Evolutionary conservation across 1,284 basidiomycete genomes (phyloP).

Genomic region (Pseudomicrostroma phylloplanum): DNA sequence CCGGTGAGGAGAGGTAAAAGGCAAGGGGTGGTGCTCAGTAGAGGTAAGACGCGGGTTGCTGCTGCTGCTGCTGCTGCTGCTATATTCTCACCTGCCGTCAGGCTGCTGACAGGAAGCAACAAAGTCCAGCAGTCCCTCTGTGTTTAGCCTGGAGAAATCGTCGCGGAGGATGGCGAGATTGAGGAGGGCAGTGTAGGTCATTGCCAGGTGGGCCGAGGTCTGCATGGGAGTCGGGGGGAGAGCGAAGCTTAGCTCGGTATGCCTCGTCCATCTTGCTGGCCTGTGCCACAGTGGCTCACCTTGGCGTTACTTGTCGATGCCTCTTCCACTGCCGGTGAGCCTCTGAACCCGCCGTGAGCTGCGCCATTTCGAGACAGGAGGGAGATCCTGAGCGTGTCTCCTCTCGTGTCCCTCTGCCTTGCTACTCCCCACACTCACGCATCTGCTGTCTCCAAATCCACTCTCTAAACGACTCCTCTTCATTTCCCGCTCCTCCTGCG

Average conservation of each 20-base stretch:
- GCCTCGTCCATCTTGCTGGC: too few species aligned
- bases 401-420: background rate
- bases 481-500: slow-evolving; percentile 15
- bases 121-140: slow-evolving; percentile 16
- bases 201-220: slow-evolving; percentile 23
- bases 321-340: too few species aligned
- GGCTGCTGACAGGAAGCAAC: slow-evolving; percentile 25
- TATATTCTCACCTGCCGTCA: slow-evolving; percentile 27
- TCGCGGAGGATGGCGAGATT: slow-evolving; percentile 36
- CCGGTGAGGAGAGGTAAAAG: background rate
- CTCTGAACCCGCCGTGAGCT: too few species aligned
- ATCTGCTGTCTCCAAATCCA: slow-evolving; percentile 84
- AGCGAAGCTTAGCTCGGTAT: too few species aligned
- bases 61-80: slow-evolving; percentile 58
- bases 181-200: slow-evolving; percentile 44
- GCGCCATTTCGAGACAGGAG: too few species aligned
- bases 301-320: too few species aligned
- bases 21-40: slow-evolving; percentile 21
- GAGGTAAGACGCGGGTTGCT: slow-evolving; percentile 69
- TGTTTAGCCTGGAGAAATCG: slow-evolving; percentile 29
- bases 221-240: too few species aligned
- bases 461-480: slow-evolving; percentile 44
- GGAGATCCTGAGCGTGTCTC: background rate
- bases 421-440: background rate
- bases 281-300: too few species aligned